A percentile compares a stretch with the other conserved stretches of the same genome.
phyloP scores from a whole-genome alignment of 177 flowering plant genomes.

The Vitis hybrid region DNA sequence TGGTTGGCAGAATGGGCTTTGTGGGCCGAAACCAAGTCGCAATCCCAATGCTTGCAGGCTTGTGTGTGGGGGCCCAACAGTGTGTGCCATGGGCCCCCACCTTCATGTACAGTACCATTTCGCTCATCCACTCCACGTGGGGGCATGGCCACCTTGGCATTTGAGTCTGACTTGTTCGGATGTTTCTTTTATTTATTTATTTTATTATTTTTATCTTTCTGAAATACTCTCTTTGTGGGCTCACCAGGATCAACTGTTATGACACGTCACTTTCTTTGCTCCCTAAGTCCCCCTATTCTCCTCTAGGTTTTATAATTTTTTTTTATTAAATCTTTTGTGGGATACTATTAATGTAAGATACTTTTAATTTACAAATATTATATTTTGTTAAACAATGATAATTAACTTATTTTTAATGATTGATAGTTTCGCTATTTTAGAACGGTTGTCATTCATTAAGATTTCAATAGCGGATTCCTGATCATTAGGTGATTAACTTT shows the following conservation, averaged over 20 bases:
- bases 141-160: conserved; percentile 22
- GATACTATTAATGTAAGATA: too few species aligned
- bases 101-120: conserved; percentile 1
- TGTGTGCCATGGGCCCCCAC: neutral
- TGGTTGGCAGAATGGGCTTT: conserved; percentile 41
- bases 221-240: neutral
- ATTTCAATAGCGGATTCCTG: too few species aligned
- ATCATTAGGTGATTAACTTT: too few species aligned
- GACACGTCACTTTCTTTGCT: conserved; percentile 18
- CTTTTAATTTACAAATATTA: too few species aligned
- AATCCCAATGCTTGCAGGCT: conserved; percentile 26
- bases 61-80: conserved; percentile 8
- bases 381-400: too few species aligned
- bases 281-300: neutral
- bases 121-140: conserved; percentile 37
- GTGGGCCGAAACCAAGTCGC: conserved; percentile 38
- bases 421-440: too few species aligned
- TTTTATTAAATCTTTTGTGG: neutral
- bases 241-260: neutral
- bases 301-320: neutral
- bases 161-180: neutral
- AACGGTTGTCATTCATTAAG: accelerated
- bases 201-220: neutral
- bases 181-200: neutral
- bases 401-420: too few species aligned